Conservation (phyloP, 306 rosid species). For the Alnus glutinosa region DNA sequence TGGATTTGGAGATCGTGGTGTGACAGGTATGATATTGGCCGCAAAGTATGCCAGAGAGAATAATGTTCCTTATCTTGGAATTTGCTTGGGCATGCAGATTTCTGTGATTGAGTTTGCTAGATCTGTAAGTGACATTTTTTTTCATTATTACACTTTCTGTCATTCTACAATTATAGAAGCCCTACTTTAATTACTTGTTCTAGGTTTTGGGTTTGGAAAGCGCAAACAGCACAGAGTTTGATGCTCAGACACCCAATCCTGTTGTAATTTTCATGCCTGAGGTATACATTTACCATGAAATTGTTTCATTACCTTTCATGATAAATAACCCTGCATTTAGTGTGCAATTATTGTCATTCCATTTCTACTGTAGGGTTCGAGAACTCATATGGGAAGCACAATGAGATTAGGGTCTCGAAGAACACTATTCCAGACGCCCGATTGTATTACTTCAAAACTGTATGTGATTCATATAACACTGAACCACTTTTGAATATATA, state of each 20-base stretch:
- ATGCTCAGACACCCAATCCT: conserved; percentile 70
- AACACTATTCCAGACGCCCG: conserved; percentile 75
- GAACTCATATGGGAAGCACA: conserved; percentile 97
- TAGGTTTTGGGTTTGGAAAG: conserved; percentile 88
- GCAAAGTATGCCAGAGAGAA: conserved; percentile 97
- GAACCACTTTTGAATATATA: not conserved
- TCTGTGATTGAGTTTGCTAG: conserved; percentile 92
- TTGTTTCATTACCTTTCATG: not conserved
- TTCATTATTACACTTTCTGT: conserved; percentile 20
- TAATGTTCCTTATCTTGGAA: conserved; percentile 92
- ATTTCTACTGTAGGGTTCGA: conserved; percentile 64
- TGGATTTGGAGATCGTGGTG: conserved; percentile 99
- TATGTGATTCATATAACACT: conserved; percentile 48
- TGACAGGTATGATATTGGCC: conserved; percentile 92
- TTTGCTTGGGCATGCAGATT: conserved; percentile 99
- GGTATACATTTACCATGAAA: conserved; percentile 43
- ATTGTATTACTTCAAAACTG: conserved; percentile 87
- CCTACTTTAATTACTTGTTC: conserved; percentile 31
- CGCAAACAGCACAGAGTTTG: conserved; percentile 87
- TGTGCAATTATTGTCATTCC: not conserved
- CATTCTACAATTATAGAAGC: conserved; percentile 8
- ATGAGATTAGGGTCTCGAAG: conserved; percentile 97
- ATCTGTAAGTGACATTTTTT: conserved; percentile 62
- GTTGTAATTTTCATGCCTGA: conserved; percentile 99
- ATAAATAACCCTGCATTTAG: conserved; percentile 3